These are phyloP conservation scores for Xylaria palmicola DNA, from an alignment of 495 filamentous ascomycete genomes.

Conservation along the genomic window DNA sequence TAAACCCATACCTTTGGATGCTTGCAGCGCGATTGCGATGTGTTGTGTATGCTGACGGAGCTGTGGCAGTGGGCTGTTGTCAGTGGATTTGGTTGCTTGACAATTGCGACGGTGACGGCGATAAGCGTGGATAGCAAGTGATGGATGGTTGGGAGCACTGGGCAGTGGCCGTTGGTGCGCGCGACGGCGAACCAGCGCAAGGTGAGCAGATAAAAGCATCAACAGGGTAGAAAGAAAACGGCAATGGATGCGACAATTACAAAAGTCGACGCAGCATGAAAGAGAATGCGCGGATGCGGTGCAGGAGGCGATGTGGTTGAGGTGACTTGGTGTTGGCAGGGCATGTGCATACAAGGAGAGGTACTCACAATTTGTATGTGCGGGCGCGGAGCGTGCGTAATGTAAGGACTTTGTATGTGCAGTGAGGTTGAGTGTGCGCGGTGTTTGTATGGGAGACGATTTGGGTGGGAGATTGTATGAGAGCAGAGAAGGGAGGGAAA, in stretches of 20 bases:
- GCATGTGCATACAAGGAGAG: constrained; percentile 30
- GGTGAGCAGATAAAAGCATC: neutral
- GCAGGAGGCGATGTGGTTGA: constrained; percentile 17
- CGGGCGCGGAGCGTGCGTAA: constrained; percentile 8
- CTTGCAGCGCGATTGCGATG: constrained; percentile 9
- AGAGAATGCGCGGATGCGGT: neutral
- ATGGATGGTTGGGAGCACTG: neutral
- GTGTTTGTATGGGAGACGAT: constrained; percentile 53
- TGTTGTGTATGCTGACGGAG: constrained; percentile 25
- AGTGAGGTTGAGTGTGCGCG: constrained; percentile 45
- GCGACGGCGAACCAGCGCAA: neutral
- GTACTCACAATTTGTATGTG: constrained; percentile 41
- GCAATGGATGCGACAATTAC: neutral
- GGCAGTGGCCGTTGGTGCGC: too few relatives aligned
- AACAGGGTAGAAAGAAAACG: neutral
- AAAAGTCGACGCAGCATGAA: neutral
- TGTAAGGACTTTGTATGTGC: constrained; percentile 25
- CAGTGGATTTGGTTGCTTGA: constrained; percentile 20
- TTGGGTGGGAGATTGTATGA: constrained; percentile 58
- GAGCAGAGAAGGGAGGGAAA: constrained; percentile 52
- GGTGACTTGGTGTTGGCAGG: constrained; percentile 39
- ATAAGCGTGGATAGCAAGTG: constrained; percentile 1
- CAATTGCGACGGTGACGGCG: constrained; percentile 17
- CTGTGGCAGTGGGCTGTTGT: constrained; percentile 27
- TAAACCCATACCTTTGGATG: constrained; percentile 34